Evolutionary conservation across 2,329 filamentous ascomycete species (phyloP).

Genomic region (Sphaerulina vaccinii): DNA sequence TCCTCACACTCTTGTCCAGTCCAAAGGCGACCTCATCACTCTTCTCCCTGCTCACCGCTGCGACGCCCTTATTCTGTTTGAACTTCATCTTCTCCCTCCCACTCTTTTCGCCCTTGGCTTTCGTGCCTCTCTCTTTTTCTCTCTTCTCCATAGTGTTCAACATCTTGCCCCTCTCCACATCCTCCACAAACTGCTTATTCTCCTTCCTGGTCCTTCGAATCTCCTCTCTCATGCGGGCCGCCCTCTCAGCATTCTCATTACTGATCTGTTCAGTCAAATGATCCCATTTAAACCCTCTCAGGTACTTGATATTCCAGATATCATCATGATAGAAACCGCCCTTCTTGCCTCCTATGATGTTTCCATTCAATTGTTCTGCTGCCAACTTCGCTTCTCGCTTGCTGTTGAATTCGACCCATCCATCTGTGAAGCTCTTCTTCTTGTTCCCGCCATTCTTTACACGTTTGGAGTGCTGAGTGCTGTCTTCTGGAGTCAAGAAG

Average conservation of each 20-base stretch:
- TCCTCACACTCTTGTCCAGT: conserved; percentile 1
- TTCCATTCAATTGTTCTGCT: conserved; percentile 73
- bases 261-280: conserved; percentile 72
- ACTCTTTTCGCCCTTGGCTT: neutral
- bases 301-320: conserved; percentile 79
- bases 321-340: conserved; percentile 80
- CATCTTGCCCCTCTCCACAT: conserved; percentile 78
- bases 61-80: conserved; percentile 15
- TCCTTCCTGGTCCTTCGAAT: conserved; percentile 73
- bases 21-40: conserved; percentile 2
- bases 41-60: conserved; percentile 1
- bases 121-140: conserved; percentile 52
- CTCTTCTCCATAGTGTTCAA: conserved; percentile 64
- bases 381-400: conserved; percentile 77
- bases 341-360: conserved; percentile 80
- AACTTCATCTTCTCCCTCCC: conserved; percentile 8
- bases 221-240: conserved; percentile 73
- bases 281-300: conserved; percentile 81
- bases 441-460: conserved; percentile 76
- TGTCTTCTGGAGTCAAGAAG: conserved; percentile 76
- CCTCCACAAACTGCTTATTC: conserved; percentile 77
- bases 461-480: conserved; percentile 63
- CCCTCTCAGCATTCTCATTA: conserved; percentile 75
- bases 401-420: conserved; percentile 78
- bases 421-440: conserved; percentile 77